Evolutionary conservation across 768 basidiomycete species (phyloP), one percentile per base, ranked within the genome.

Genomic region (Russula foetens): DNA sequence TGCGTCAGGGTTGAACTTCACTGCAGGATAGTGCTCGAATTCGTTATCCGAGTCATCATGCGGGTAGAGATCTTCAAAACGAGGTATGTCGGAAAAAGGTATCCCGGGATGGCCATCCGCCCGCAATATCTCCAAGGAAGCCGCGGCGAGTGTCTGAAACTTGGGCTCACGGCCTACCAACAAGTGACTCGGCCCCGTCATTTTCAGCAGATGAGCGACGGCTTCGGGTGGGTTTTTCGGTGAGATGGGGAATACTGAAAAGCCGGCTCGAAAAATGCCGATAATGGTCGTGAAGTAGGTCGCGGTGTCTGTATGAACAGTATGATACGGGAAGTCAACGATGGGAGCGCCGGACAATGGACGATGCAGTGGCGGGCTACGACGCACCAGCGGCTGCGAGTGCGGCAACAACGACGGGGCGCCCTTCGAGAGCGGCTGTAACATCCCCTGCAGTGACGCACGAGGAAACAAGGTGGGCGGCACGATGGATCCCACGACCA

Each of bases 171-270:
- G 38, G 19, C 64, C 58, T 1, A 64, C 61, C 53, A 78, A 67
- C 31, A 78, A 60, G 46, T 71, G 69, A 1, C 63, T 62, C 8
- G 69, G 47, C 9, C 67, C 67, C 15, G 73, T 74, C 49, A 69
- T 66, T 14, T 56, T 55, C 29, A 69, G 54, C 1, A 69, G 62
- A 26, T 69, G 69, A 7, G 69, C 68, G 31, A 69, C 46, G 0
- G 80, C 82, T 2, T 74, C 72, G 0, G 76, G 68, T 0, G 79
- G 78, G 66, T 79, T 81, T 58, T 75, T 64, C 1, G 75, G 68
- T 0, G 75, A 76, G 19, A 74, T 69, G 11, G 69, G 71, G 48
- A 80, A 78, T 4, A 72, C 72, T 0, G 71, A 53, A 59, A 71
- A 73, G n/a, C 77, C 78, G 7, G 78, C 76, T 9, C 75, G 67